These are phyloP conservation scores for Keithomyces neogunnii DNA, from an alignment of 2,329 filamentous ascomycete species.

Conservation along the genomic window DNA sequence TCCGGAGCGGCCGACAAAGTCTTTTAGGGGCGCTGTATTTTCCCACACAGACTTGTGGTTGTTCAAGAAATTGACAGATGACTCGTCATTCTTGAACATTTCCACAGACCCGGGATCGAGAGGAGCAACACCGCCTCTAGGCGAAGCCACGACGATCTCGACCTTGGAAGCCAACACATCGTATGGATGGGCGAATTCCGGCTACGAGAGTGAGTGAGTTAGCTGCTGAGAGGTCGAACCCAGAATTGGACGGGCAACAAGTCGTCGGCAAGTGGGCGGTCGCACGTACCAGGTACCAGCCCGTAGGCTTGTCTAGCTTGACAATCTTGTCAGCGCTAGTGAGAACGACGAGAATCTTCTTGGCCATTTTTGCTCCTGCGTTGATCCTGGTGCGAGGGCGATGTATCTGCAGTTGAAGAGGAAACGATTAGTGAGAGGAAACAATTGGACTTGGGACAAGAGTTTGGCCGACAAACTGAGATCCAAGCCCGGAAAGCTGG, in stretches of 20 bases:
- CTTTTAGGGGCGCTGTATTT: slow-evolving; percentile 48
- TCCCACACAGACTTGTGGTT: slow-evolving; percentile 53
- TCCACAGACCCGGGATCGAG: slow-evolving; percentile 52
- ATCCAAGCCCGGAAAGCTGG: too few species aligned
- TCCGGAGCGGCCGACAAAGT: slow-evolving; percentile 44
- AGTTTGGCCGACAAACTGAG: too few species aligned
- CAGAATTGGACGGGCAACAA: neutral
- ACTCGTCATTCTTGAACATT: slow-evolving; percentile 42
- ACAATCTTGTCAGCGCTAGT: slow-evolving; percentile 49
- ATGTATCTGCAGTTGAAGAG: too few species aligned
- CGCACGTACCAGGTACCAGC: slow-evolving; percentile 57
- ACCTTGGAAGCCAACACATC: slow-evolving; percentile 45
- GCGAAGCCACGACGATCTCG: slow-evolving; percentile 51
- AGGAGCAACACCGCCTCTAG: slow-evolving; percentile 51
- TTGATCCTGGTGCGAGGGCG: too few species aligned
- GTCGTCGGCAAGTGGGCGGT: neutral
- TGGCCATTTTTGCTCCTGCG: slow-evolving; percentile 28
- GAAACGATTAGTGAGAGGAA: too few species aligned
- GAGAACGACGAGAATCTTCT: slow-evolving; percentile 62
- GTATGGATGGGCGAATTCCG: slow-evolving; percentile 59
- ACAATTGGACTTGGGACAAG: too few species aligned
- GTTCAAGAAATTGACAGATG: slow-evolving; percentile 45
- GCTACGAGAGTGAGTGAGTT: slow-evolving; percentile 21
- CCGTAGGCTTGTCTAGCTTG: slow-evolving; percentile 46
- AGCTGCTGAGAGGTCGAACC: neutral